Evolutionary conservation across 768 basidiomycete species (phyloP).

Genomic region (Agrocybe praecox): DNA sequence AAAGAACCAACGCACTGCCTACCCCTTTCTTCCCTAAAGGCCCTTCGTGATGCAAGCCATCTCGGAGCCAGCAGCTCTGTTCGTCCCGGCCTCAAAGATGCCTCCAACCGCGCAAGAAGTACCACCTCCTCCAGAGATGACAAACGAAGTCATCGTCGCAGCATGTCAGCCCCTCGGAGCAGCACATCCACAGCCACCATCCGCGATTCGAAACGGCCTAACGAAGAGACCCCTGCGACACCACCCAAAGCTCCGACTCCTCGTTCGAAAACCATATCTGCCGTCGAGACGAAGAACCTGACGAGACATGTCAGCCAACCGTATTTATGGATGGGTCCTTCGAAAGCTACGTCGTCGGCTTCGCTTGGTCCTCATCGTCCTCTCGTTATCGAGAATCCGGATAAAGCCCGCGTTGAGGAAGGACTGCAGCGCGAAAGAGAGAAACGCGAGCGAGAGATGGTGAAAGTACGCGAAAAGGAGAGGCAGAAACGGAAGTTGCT

Average conservation of each 20-base stretch:
- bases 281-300: too few relatives aligned
- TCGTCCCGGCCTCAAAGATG: neutral
- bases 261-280: neutral
- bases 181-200: slow-evolving; percentile 3
- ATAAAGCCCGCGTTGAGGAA: neutral
- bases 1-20: slow-evolving; percentile 37
- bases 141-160: slow-evolving; percentile 3
- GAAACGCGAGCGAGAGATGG: neutral
- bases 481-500: neutral
- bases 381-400: neutral
- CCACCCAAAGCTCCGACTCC: too few relatives aligned
- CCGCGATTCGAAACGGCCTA: neutral
- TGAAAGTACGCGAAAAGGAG: neutral
- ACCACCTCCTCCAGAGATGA: neutral
- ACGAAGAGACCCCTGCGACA: too few relatives aligned
- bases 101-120: neutral
- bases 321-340: neutral
- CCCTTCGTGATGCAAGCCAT: slow-evolving; percentile 47
- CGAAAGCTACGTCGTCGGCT: neutral
- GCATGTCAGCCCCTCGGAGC: slow-evolving; percentile 11
- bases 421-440: neutral
- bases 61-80: slow-evolving; percentile 20
- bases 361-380: neutral
- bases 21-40: slow-evolving; percentile 39
- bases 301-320: too few relatives aligned